phyloP scores from a whole-genome alignment of 495 filamentous ascomycete species.

The Xylaria intraflava region DNA sequence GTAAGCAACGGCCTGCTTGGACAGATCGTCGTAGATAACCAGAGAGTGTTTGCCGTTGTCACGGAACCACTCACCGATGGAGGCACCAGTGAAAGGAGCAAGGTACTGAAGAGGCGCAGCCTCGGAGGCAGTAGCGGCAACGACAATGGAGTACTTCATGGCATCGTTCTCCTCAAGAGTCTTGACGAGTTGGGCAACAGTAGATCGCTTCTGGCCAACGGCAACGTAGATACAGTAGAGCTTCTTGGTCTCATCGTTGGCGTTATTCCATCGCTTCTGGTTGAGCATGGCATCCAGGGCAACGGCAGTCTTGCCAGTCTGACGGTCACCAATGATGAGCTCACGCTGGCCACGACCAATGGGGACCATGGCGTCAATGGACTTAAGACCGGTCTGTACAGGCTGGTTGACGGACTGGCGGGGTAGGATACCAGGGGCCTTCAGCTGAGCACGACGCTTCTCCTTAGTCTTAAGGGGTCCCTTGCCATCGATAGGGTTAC shows the following conservation, averaged over 20 bases:
- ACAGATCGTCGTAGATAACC: conserved; percentile 93
- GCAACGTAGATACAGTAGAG: conserved; percentile 99
- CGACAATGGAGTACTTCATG: conserved; percentile 96
- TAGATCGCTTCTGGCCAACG: conserved; percentile 98
- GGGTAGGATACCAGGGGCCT: conserved; percentile 97
- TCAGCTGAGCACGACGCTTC: conserved; percentile 95
- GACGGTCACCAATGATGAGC: conserved; percentile 99
- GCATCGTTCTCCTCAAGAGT: conserved; percentile 99
- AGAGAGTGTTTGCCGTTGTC: conserved; percentile 90
- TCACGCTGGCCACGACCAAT: conserved; percentile 99
- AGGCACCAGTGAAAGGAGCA: conserved; percentile 73
- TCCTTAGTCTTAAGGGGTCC: conserved; percentile 85
- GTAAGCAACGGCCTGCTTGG: conserved; percentile 99
- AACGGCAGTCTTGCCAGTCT: conserved; percentile 99
- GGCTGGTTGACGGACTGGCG: conserved; percentile 96
- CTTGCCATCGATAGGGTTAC: conserved; percentile 99
- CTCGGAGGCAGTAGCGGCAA: conserved; percentile 96
- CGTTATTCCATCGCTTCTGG: conserved; percentile 96
- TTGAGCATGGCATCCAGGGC: conserved; percentile 97
- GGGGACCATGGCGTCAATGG: conserved; percentile 98
- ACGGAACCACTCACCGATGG: conserved; percentile 80
- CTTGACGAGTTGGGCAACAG: conserved; percentile 97
- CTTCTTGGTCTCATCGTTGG: conserved; percentile 88
- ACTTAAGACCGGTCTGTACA: conserved; percentile 98
- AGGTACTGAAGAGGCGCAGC: conserved; percentile 91